Evolutionary conservation across 768 basidiomycete species (phyloP).

Genomic region (Mycena rebaudengoi): DNA sequence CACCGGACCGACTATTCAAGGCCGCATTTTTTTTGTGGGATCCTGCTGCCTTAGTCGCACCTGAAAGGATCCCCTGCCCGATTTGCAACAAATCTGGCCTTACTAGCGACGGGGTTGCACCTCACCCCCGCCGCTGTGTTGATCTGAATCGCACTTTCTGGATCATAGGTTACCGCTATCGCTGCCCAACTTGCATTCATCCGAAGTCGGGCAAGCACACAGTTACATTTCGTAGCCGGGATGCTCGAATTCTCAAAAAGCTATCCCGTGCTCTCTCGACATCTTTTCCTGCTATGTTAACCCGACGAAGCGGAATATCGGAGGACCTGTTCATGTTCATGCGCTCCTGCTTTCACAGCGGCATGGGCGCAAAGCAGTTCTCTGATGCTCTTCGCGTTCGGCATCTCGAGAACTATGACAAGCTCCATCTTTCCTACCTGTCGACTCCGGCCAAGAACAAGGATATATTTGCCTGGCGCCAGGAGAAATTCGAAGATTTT

Average conservation of each 20-base stretch:
- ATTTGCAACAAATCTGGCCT: background rate
- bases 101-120: background rate
- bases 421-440: slow-evolving; percentile 7
- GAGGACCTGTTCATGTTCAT: slow-evolving; percentile 24
- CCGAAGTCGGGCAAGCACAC: background rate
- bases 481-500: too few species aligned
- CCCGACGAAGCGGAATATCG: slow-evolving; percentile 29
- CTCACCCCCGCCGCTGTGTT: slow-evolving; percentile 1
- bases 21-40: slow-evolving; percentile 2
- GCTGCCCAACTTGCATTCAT: background rate
- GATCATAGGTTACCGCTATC: slow-evolving; percentile 6
- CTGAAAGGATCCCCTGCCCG: background rate
- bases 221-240: background rate
- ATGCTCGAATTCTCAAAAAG: background rate
- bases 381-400: slow-evolving; percentile 26
- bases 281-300: slow-evolving; percentile 31
- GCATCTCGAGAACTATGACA: slow-evolving; percentile 30
- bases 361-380: slow-evolving; percentile 36
- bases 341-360: slow-evolving; percentile 29
- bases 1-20: background rate
- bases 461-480: background rate
- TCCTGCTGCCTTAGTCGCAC: background rate
- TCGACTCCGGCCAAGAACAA: background rate
- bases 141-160: background rate
- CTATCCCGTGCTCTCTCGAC: background rate